Evolutionary conservation across 2,329 filamentous ascomycete species (phyloP).

Genomic region (Diaporthe sp.): DNA sequence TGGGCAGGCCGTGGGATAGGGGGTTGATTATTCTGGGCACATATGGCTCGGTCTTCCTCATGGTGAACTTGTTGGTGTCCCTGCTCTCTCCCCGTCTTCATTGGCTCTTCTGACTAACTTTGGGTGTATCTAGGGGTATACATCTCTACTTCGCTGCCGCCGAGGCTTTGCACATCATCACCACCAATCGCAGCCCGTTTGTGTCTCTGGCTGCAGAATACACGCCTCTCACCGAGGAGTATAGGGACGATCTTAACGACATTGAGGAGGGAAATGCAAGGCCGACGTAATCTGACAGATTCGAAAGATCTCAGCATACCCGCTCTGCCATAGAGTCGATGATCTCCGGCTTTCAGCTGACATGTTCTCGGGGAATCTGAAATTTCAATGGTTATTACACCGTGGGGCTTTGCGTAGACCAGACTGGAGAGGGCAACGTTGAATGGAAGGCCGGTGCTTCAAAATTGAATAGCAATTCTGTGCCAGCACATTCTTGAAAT

Average conservation of each 20-base stretch:
- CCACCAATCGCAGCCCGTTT: not conserved
- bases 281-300: not conserved
- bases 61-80: conserved; percentile 39
- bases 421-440: not conserved
- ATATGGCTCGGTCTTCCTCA: conserved; percentile 41
- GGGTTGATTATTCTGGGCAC: conserved; percentile 39
- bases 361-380: too few relatives aligned
- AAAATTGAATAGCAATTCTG: not conserved
- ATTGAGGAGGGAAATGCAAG: conserved; percentile 12
- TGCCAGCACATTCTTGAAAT: not conserved
- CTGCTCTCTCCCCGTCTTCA: too few relatives aligned
- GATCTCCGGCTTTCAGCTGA: not conserved
- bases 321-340: not conserved
- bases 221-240: conserved; percentile 10
- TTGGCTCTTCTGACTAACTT: not conserved
- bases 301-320: too few relatives aligned
- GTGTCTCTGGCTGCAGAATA: conserved; percentile 29
- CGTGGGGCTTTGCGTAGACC: not conserved
- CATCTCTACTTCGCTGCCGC: conserved; percentile 34
- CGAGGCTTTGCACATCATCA: conserved; percentile 32
- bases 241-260: conserved; percentile 5
- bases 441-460: not conserved
- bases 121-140: conserved; percentile 4
- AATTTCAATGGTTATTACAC: not conserved
- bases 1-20: conserved; percentile 3